Evolutionary conservation across 2,329 filamentous ascomycete species (phyloP), one percentile per base, ranked within the genome.

Genomic region (Annulohypoxylon truncatum): DNA sequence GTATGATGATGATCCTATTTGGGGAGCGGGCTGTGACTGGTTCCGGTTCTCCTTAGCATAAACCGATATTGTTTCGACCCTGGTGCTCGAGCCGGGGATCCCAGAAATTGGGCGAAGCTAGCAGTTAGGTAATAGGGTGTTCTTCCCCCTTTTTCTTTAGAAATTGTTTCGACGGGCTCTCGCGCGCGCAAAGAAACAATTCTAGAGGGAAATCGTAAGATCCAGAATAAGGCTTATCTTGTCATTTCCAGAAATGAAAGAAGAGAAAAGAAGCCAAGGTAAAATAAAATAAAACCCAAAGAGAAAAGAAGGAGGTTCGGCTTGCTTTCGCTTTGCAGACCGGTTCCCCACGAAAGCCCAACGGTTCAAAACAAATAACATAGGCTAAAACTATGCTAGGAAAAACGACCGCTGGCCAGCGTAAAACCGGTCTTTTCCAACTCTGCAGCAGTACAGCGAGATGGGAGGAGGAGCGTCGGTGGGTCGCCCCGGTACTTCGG

Each of bases 1-100:
- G n/a, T n/a, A n/a, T n/a, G n/a, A 26, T n/a, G 59, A 35, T 55
- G 57, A 57, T 54, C 61, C 58, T 35, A 55, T 38, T 38, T 38
- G 35, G 35, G 38, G 22, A 9, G 38, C 15, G 38, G 38, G 38
- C 38, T 42, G 38, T 42, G 61, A 65, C 46, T 35, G 35, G 54
- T 47, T 38, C 4, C 12, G 31, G 40, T 62, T 62, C 63, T 48
- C 64, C 71, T 73, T 71, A 73, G 71, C 72, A 74, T 74, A 68
- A 56, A 68, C 53, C 58, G 61, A 62, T 72, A 71, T 68, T 67
- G 63, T 58, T 64, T 70, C 59, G 64, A 62, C 59, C 60, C 63
- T 52, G 53, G 40, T 63, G 35, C 51, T 29, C 42, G 12, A 52
- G 35, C 55, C 54, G 46, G 67, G 67, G 64, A 28, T 56, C 29